Conservation (phyloP, 371 early-diverging fungal genomes). For the Choanephora cucurbitarum region DNA sequence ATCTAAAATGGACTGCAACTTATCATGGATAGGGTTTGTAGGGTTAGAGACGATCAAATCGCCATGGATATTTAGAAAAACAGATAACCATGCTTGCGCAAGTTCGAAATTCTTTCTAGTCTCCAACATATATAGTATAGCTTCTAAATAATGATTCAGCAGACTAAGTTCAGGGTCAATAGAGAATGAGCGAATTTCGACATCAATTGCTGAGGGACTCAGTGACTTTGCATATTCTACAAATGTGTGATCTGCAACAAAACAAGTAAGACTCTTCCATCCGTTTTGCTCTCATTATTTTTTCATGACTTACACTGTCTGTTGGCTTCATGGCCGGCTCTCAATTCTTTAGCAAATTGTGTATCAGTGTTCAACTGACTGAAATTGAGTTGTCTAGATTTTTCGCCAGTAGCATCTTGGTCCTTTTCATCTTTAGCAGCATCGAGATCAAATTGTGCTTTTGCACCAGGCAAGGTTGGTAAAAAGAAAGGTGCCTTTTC, state of each 20-base stretch:
- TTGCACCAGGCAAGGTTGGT: constrained; percentile 73
- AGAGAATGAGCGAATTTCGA: constrained; percentile 80
- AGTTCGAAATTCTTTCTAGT: constrained; percentile 83
- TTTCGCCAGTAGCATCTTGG: constrained; percentile 16
- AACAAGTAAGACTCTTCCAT: too few species aligned
- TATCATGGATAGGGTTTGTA: constrained; percentile 47
- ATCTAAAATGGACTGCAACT: constrained; percentile 45
- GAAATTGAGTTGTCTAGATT: constrained; percentile 45
- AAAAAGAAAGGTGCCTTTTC: constrained; percentile 95
- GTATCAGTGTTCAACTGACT: constrained; percentile 55
- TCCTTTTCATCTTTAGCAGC: constrained; percentile 33
- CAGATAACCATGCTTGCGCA: constrained; percentile 78
- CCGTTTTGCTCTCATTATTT: too few species aligned
- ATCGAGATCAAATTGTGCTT: constrained; percentile 60
- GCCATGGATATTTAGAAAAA: constrained; percentile 77
- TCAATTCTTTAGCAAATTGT: constrained; percentile 59
- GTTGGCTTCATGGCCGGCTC: constrained; percentile 50
- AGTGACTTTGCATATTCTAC: constrained; percentile 71
- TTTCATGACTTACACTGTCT: constrained; percentile 54
- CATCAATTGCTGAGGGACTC: constrained; percentile 82
- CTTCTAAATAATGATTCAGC: constrained; percentile 63
- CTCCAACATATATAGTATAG: constrained; percentile 60
- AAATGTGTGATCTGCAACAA: constrained; percentile 35
- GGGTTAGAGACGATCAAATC: constrained; percentile 74
- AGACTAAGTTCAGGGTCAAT: constrained; percentile 60